Base-by-base conservation (phyloP, 2,329 filamentous ascomycete species). In the Penicillium brevicompactum region DNA sequence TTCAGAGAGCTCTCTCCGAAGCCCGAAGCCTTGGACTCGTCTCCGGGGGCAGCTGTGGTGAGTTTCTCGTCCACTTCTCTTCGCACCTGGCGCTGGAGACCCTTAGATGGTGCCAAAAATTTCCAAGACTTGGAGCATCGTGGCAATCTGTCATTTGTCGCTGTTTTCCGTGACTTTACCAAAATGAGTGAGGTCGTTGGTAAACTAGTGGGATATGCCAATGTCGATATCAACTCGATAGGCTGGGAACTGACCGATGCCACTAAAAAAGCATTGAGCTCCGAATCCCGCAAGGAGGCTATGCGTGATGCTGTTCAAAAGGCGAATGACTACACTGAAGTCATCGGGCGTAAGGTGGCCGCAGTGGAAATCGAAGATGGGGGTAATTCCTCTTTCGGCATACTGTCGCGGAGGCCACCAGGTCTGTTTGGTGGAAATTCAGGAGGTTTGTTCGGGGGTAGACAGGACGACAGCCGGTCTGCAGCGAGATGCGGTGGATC, bases 151-250 rank as follows among this genome's bases (percentile, higher is more conserved):
- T 58, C 42, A 0, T 48, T 67, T 34, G 55, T 60, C 4, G 60
- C 62, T 13, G 51, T 56, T 2, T 70, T 70, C 46, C 63, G 60
- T 2, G 61, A 68, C 50, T 65, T 69, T n/a, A 27, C 32, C 14
- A 57, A 54, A 13, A 51, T 70, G 7, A 55, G 57, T 27, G 46
- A 67, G 5, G 50, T 68, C 3, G 53, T 60, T 1, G 56, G 56
- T 4, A 46, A 55, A 30, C 54, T 69, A 2, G 37, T 63, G 11
- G 24, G 21, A 3, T 56, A 59, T 24, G 42, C 59, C 4, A 62
- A 57, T 24, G 60, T 70, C 30, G 58, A 63, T 11, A 60, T 70
- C 14, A 31, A 48, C 13, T 55, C 57, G 3, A 59, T 68, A 18
- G 53, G 57, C 5, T 70, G 68, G 67, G 46, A 56, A 31, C 48